Percentiles rank a stretch among this genome's conserved stretches.
phyloP scores from a whole-genome alignment of 176 grass and related monocot species.

The Microstegium vimineum region DNA sequence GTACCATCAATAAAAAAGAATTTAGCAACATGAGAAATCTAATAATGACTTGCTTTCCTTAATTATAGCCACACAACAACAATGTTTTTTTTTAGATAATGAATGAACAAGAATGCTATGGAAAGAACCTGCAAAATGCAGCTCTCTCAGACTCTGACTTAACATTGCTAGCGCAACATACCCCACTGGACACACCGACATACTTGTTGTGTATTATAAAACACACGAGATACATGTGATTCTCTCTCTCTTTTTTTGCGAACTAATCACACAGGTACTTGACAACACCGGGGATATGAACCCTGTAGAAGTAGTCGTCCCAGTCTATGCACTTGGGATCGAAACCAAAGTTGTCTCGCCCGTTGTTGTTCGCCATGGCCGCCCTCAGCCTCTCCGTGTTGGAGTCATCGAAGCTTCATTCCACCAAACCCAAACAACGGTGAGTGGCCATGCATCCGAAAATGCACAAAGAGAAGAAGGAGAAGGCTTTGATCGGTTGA shows the following conservation, averaged over 20 bases:
- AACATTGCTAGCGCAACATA: neutral
- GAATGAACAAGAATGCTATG: neutral
- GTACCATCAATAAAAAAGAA: no score
- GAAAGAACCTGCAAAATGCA: neutral
- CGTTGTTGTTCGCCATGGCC: neutral
- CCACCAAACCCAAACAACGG: neutral
- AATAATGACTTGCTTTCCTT: no score
- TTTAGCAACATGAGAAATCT: no score
- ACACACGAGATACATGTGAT: no score
- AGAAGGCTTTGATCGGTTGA: neutral
- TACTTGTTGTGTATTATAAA: neutral
- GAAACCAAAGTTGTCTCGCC: neutral
- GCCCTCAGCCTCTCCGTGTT: constrained; percentile 2
- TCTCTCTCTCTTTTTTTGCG: no score
- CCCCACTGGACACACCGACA: neutral
- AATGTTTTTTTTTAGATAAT: no score
- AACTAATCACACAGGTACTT: constrained; percentile 9
- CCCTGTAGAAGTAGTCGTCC: constrained; percentile 30
- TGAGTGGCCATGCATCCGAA: neutral
- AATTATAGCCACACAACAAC: no score
- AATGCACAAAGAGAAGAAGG: neutral
- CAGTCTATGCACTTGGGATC: constrained; percentile 10
- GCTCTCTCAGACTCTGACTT: neutral
- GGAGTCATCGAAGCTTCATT: constrained; percentile 14
- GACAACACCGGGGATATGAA: constrained; percentile 25